phyloP scores from a whole-genome alignment of 768 basidiomycete species.

The Dioszegia crocea region DNA sequence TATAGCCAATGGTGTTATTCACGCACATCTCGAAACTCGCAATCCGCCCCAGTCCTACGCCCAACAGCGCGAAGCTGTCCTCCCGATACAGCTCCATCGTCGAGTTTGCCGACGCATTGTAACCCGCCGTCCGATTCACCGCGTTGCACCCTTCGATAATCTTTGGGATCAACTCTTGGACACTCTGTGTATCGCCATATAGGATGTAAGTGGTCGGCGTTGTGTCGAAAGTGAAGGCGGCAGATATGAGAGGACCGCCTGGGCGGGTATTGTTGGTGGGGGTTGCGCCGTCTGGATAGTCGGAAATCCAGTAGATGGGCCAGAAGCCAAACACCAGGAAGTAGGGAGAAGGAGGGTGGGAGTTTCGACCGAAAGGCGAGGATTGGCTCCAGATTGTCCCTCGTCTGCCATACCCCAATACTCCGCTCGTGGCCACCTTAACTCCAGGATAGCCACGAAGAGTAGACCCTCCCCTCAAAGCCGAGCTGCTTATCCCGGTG shows the following conservation, averaged over 20 bases:
- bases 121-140: background rate
- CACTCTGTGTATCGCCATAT: constrained; percentile 5
- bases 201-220: background rate
- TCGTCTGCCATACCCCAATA: too few species aligned
- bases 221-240: background rate
- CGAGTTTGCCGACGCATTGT: background rate
- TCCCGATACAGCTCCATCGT: constrained; percentile 3
- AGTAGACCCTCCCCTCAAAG: too few species aligned
- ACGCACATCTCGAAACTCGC: background rate
- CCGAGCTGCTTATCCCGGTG: too few species aligned
- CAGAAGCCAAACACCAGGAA: constrained; percentile 2
- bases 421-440: too few species aligned
- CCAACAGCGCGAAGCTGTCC: constrained; percentile 3
- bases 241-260: constrained; percentile 2
- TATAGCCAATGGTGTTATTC: background rate
- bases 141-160: background rate
- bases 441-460: too few species aligned
- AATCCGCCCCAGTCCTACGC: background rate
- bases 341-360: background rate
- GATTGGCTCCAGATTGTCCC: too few species aligned
- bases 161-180: background rate
- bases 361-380: too few species aligned
- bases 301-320: constrained; percentile 1
- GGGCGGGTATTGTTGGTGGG: constrained; percentile 6
- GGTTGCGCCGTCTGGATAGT: background rate